Evolutionary conservation across 2,329 filamentous ascomycete species (phyloP).

Genomic region (Dothiorella sarmentorum): DNA sequence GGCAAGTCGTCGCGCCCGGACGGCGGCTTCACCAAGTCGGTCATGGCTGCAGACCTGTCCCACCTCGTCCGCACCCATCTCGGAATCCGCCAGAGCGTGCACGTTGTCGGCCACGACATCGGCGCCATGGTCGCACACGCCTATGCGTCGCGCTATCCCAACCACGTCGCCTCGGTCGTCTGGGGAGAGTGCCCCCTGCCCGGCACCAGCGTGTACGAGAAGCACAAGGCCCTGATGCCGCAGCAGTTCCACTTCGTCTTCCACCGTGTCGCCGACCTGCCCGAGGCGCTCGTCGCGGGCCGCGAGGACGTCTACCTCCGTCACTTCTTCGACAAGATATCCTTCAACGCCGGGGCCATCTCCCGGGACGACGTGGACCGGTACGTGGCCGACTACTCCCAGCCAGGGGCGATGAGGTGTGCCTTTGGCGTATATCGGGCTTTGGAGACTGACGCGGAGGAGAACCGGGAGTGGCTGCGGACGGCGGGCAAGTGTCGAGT

Average conservation of each 20-base stretch:
- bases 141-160: conserved; percentile 37
- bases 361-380: conserved; percentile 36
- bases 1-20: conserved; percentile 36
- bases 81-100: conserved; percentile 36
- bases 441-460: conserved; percentile 33
- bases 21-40: conserved; percentile 40
- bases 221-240: conserved; percentile 27
- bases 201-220: conserved; percentile 33
- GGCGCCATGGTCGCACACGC: conserved; percentile 48
- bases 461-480: conserved; percentile 25
- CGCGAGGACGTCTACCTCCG: conserved; percentile 43
- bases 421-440: conserved; percentile 33
- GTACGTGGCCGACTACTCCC: conserved; percentile 38
- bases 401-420: conserved; percentile 34
- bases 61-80: conserved; percentile 29
- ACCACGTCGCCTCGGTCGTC: conserved; percentile 34
- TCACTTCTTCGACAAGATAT: conserved; percentile 43
- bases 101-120: conserved; percentile 49
- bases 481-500: conserved; percentile 28
- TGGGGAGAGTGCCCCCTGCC: conserved; percentile 46
- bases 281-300: conserved; percentile 39
- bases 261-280: conserved; percentile 39
- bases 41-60: conserved; percentile 41
- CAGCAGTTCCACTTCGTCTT: conserved; percentile 44
- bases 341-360: conserved; percentile 37